Evolutionary conservation across 1,284 basidiomycete species (phyloP), one percentile per base, ranked within the genome.

Genomic region (Fomes fomentarius): DNA sequence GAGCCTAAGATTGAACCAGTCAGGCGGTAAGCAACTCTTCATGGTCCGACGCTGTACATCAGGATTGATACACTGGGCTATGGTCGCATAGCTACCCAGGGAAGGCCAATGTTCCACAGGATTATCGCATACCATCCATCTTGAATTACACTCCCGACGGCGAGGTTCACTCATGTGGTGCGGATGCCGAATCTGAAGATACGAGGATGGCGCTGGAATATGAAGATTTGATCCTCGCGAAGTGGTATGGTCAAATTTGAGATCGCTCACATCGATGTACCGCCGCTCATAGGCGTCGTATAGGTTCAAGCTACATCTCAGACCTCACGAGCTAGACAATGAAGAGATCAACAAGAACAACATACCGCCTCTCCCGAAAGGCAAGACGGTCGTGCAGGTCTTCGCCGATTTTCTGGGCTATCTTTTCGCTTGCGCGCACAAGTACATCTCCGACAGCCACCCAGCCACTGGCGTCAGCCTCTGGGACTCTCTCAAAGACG

Each of bases 261-360:
- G 28, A 6, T 30, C 28, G n/a, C n/a, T n/a, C n/a, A n/a, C n/a
- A n/a, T n/a, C n/a, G n/a, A n/a, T n/a, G n/a, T n/a, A n/a, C n/a
- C n/a, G n/a, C n/a, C n/a, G n/a, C n/a, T n/a, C n/a, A n/a, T n/a
- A n/a, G n/a, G n/a, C n/a, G n/a, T n/a, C n/a, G n/a, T n/a, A n/a
- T 17, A 85, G 83, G 83, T 85, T 83, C 71, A 85, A 85, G 62
- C 65, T 85, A 0, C 75, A 83, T 59, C 65, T 85, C 3, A 75
- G 79, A 0, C 77, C 80, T 7, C 19, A 51, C 35, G 14, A 63
- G 63, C 50, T 66, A 66, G 33, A 61, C 58, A 22, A 62, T n/a
- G 50, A 61, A 63, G 47, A 52, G 40, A 33, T 55, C 19, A 52
- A 40, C 26, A 38, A 41, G 11, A 34, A 31, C 15, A 46, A 53